phyloP scores from a whole-genome alignment of 2,329 filamentous ascomycete genomes.

The Diaporthe velutina region DNA sequence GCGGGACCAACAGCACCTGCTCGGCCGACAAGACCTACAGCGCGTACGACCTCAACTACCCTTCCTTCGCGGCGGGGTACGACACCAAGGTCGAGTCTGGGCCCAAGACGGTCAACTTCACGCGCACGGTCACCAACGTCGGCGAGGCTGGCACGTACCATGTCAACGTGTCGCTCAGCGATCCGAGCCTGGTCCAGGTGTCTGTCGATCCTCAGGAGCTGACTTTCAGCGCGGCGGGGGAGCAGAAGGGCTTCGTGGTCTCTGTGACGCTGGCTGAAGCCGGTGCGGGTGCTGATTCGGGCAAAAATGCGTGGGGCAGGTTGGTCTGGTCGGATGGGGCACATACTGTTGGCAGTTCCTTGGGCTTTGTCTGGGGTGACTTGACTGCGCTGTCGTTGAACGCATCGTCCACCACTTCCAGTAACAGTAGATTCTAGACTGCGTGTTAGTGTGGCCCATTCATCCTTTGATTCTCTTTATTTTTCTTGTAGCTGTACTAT shows the following conservation, averaged over 20 bases:
- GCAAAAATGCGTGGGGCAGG: constrained; percentile 10
- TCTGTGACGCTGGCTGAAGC: background rate
- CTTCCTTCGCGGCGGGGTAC: constrained; percentile 36
- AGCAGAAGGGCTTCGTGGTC: constrained; percentile 18
- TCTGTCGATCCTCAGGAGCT: constrained; percentile 16
- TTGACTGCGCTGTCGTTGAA: background rate
- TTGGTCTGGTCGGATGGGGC: constrained; percentile 38
- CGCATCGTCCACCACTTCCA: background rate
- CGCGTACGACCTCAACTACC: constrained; percentile 39
- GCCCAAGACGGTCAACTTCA: constrained; percentile 37
- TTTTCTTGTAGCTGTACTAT: background rate
- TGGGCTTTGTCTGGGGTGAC: constrained; percentile 34
- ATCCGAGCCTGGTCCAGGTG: constrained; percentile 7
- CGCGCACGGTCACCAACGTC: constrained; percentile 36
- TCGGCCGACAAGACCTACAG: constrained; percentile 22
- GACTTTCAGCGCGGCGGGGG: background rate
- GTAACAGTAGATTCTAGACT: background rate
- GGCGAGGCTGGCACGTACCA: constrained; percentile 35
- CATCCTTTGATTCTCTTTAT: background rate
- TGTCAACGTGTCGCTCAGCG: constrained; percentile 24
- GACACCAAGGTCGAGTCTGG: constrained; percentile 7
- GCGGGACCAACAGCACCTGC: constrained; percentile 35
- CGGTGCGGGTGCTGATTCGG: background rate
- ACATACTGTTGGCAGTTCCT: constrained; percentile 38
- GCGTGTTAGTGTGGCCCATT: no score